A percentile compares a stretch with the other conserved stretches of the same genome.
Evolutionary conservation across 495 filamentous ascomycete species (phyloP).

Genomic region (Aspergillus homomorphus): DNA sequence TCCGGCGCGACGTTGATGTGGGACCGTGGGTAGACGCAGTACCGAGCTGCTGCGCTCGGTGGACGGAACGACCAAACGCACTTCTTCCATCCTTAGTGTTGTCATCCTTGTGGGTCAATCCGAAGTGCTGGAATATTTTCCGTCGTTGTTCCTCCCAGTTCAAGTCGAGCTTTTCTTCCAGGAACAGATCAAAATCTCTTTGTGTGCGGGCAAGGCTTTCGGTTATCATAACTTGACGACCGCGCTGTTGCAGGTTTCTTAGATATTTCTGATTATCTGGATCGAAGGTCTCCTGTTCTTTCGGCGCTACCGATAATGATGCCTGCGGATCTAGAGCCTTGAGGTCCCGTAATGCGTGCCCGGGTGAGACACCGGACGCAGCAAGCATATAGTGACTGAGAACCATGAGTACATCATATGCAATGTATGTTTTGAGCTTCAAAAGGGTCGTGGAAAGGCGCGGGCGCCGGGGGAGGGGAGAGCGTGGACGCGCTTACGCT

Average conservation of each 20-base stretch:
- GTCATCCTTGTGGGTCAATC: slow-evolving; percentile 66
- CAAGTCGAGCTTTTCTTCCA: slow-evolving; percentile 90
- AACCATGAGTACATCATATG: neutral
- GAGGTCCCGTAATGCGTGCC: slow-evolving; percentile 73
- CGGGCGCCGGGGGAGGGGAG: neutral
- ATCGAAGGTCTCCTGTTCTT: slow-evolving; percentile 53
- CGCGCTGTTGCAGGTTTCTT: slow-evolving; percentile 79
- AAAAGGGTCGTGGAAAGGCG: neutral
- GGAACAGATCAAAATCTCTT: slow-evolving; percentile 83
- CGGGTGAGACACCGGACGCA: slow-evolving; percentile 81
- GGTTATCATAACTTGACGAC: slow-evolving; percentile 83
- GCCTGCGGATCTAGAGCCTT: slow-evolving; percentile 54
- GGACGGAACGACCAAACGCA: slow-evolving; percentile 58
- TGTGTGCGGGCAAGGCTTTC: slow-evolving; percentile 83
- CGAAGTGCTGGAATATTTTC: slow-evolving; percentile 93
- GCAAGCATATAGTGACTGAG: slow-evolving; percentile 77
- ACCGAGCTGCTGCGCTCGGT: slow-evolving; percentile 38
- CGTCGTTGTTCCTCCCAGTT: slow-evolving; percentile 93
- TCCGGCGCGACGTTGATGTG: slow-evolving; percentile 45
- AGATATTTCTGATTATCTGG: slow-evolving; percentile 82
- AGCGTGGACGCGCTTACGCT: slow-evolving; percentile 62
- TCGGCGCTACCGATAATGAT: slow-evolving; percentile 38
- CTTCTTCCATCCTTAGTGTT: slow-evolving; percentile 41
- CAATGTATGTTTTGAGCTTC: neutral
- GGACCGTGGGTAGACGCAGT: slow-evolving; percentile 27